Evolutionary conservation across 306 rosid genomes (phyloP), one percentile per base, ranked within the genome.

Genomic region (Cucumis sativus): DNA sequence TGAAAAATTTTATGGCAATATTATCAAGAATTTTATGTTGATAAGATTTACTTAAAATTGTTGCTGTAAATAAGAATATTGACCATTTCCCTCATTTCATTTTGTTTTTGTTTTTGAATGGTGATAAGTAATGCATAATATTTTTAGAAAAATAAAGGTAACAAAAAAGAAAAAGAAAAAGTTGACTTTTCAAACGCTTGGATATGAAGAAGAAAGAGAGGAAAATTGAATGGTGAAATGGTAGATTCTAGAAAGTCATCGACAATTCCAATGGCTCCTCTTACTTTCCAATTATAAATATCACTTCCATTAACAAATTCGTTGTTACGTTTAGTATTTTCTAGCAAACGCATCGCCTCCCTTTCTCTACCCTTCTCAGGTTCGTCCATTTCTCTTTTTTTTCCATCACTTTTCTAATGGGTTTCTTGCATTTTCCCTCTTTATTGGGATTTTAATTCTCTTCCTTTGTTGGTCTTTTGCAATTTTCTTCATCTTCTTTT

Each of bases 201-300:
- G 8, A 8, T 4, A 0, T 35, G 18, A 68, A 40, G 18, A 13
- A 12, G 7, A n/a, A n/a, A n/a, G 10, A 5, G 4, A 39, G 3
- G 8, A 35, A 62, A 43, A 6, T 2, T 10, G 6, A 71, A 10
- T 76, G 91, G 85, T 9, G 21, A 25, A 72, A 33, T 4, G 2
- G 92, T 75, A 87, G 76, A 75, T 85, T 93, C 96, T 87, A 82
- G 91, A 93, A 86, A 70, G 90, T 37, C 79, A 14, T 63, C n/a
- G 90, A 76, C 37, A 63, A 61, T 30, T 15, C 20, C 58, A 76
- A 76, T 74, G 78, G 57, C 72, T 2, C n/a, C 43, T 10, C 21
- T 17, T 3, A 30, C 28, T 23, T 69, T 69, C 18, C 56, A 52
- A 23, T 2, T 28, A 51, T 73, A 73, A 52, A 73, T n/a, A 17